Conservation (phyloP, 495 filamentous ascomycete genomes). For the Tuber calosporum region DNA sequence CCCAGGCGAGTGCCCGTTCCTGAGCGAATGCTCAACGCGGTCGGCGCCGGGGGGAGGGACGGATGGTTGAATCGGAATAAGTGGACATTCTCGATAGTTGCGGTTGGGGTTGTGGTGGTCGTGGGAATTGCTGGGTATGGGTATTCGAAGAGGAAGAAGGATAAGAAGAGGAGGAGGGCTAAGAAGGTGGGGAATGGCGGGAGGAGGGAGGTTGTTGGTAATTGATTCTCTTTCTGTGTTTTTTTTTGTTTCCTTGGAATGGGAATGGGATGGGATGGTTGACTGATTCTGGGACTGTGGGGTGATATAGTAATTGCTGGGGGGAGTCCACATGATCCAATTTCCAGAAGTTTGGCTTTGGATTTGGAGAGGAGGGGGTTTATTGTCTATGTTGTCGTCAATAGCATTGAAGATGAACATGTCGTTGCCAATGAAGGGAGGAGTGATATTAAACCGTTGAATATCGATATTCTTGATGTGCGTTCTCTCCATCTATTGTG, state of each 20-base stretch:
- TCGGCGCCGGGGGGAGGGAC: slow-evolving; percentile 61
- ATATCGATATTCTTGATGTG: slow-evolving; percentile 74
- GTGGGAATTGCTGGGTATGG: slow-evolving; percentile 24
- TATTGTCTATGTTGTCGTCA: slow-evolving; percentile 82
- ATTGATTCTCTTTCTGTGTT: slow-evolving; percentile 13
- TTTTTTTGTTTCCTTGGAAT: neutral
- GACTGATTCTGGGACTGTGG: slow-evolving; percentile 16
- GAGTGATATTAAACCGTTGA: slow-evolving; percentile 70
- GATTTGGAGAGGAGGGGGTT: slow-evolving; percentile 89
- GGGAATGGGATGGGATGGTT: neutral
- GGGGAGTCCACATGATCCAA: slow-evolving; percentile 63
- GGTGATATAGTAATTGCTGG: slow-evolving; percentile 61
- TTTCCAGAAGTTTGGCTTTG: slow-evolving; percentile 68
- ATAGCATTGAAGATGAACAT: slow-evolving; percentile 71
- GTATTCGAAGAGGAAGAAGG: slow-evolving; percentile 22
- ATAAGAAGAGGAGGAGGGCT: slow-evolving; percentile 56
- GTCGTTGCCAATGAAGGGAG: slow-evolving; percentile 62
- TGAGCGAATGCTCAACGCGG: slow-evolving; percentile 48
- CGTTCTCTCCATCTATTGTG: slow-evolving; percentile 9
- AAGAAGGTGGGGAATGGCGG: slow-evolving; percentile 73
- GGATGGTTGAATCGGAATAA: slow-evolving; percentile 59
- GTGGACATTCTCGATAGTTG: slow-evolving; percentile 41
- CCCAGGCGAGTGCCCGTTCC: slow-evolving; percentile 49
- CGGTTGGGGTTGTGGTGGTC: slow-evolving; percentile 9
- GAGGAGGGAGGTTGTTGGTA: slow-evolving; percentile 69